Evolutionary conservation across 352 stramenopile genomes (phyloP).

Genomic region (Globisporangium lucens): DNA sequence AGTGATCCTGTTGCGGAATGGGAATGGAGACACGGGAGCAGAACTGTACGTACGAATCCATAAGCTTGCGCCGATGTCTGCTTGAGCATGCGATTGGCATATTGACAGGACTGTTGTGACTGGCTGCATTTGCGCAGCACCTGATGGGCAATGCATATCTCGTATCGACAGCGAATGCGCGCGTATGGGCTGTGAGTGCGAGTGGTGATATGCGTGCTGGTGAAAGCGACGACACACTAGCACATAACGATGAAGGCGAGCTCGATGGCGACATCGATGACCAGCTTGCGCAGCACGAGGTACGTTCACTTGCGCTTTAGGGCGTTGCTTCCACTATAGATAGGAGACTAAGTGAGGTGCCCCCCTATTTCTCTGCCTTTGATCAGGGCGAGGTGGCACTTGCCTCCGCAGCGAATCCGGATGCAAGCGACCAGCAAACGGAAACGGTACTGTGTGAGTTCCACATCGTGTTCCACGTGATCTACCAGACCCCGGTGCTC

Average conservation of each 20-base stretch:
- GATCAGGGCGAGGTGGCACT: slow-evolving; percentile 8
- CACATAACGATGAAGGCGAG: neutral
- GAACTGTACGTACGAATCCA: slow-evolving; percentile 28
- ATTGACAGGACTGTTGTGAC: neutral
- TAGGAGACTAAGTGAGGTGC: neutral
- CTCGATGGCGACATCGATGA: slow-evolving; percentile 8
- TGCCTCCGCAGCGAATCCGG: neutral
- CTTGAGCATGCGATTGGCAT: neutral
- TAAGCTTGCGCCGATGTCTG: neutral
- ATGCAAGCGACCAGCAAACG: neutral
- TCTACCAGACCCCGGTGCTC: slow-evolving; percentile 72
- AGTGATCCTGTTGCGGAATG: slow-evolving; percentile 27
- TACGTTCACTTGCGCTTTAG: neutral
- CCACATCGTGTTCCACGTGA: slow-evolving; percentile 78
- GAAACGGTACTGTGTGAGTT: slow-evolving; percentile 59
- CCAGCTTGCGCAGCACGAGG: slow-evolving; percentile 13
- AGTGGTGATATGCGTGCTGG: slow-evolving; percentile 1
- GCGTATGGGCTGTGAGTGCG: neutral
- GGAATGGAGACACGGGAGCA: slow-evolving; percentile 56
- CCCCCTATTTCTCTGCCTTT: neutral
- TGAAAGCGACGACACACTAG: neutral
- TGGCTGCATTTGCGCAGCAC: slow-evolving; percentile 28
- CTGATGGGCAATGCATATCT: slow-evolving; percentile 65
- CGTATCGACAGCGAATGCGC: slow-evolving; percentile 47
- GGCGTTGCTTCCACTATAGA: neutral